Percentiles rank a stretch among this genome's conserved stretches.
Evolutionary conservation across 331 rosid species (phyloP).

Genomic region (Prunus yedoensis): DNA sequence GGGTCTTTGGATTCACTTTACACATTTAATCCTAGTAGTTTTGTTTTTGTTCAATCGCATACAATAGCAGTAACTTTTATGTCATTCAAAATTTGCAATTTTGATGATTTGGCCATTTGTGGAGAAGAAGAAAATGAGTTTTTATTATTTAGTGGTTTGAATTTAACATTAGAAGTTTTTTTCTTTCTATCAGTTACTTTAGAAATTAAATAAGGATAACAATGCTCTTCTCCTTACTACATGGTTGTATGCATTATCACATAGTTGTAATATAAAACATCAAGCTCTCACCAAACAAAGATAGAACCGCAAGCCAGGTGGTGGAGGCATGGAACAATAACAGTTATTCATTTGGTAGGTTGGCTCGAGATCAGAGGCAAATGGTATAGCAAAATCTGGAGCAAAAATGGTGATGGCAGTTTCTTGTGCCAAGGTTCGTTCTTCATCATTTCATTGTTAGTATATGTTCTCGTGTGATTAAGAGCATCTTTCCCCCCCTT

Average conservation of each 20-base stretch:
- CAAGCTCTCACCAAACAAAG: too few relatives aligned
- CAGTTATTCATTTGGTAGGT: slow-evolving; percentile 47
- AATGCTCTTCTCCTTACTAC: neutral
- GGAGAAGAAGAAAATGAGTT: neutral
- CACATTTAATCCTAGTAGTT: neutral
- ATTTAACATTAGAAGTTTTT: too few relatives aligned
- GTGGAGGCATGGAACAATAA: too few relatives aligned
- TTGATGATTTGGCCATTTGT: neutral
- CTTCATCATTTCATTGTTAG: slow-evolving; percentile 1
- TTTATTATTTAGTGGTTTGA: too few relatives aligned
- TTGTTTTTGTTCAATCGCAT: neutral
- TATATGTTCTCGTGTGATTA: neutral
- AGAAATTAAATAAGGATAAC: too few relatives aligned
- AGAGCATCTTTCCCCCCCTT: neutral
- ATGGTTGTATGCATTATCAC: neutral
- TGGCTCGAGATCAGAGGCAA: slow-evolving; percentile 94
- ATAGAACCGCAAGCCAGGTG: too few relatives aligned
- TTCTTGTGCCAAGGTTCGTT: slow-evolving; percentile 90
- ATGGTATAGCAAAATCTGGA: slow-evolving; percentile 92
- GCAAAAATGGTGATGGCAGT: slow-evolving; percentile 99
- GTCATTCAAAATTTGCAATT: neutral
- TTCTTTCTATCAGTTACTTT: too few relatives aligned
- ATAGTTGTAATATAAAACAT: neutral
- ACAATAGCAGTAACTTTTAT: neutral
- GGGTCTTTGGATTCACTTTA: neutral